Evolutionary conservation across 257 asterid genomes (phyloP).

Genomic region (Fraxinus quadrangulata): DNA sequence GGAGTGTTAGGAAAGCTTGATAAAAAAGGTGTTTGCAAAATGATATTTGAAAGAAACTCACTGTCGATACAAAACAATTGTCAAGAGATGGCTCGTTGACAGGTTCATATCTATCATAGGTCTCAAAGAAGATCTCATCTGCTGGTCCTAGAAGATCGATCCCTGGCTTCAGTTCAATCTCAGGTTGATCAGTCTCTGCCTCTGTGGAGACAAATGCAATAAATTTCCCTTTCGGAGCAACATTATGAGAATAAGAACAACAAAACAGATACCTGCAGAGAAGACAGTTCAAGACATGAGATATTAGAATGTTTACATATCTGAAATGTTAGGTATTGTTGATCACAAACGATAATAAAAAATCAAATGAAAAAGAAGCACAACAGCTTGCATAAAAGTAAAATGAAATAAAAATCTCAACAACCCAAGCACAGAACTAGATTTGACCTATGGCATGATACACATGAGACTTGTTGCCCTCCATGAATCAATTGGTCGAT

Average conservation of each 20-base stretch:
- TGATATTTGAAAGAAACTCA: conserved; percentile 41
- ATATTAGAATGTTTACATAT: background rate
- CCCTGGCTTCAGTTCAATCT: conserved; percentile 85
- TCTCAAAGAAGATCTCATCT: conserved; percentile 92
- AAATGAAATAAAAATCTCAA: no score
- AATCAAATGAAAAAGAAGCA: no score
- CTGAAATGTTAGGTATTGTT: no score
- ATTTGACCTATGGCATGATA: no score
- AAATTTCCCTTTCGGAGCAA: conserved; percentile 94
- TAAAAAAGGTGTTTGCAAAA: conserved; percentile 20
- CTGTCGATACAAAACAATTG: conserved; percentile 89
- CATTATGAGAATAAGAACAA: conserved; percentile 95
- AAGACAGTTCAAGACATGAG: conserved; percentile 18
- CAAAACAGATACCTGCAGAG: conserved; percentile 81
- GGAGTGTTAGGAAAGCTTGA: conserved; percentile 1
- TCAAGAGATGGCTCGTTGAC: conserved; percentile 83
- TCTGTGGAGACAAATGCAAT: conserved; percentile 95
- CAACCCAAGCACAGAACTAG: background rate
- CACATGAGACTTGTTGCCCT: no score
- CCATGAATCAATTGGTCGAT: no score
- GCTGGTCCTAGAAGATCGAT: conserved; percentile 95
- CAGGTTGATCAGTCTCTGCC: conserved; percentile 88
- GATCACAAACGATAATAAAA: no score
- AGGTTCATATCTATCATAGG: conserved; percentile 85
- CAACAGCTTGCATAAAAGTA: no score